Evolutionary conservation across 1,139 yeast genomes (phyloP).

Genomic region (Candida sp.): DNA sequence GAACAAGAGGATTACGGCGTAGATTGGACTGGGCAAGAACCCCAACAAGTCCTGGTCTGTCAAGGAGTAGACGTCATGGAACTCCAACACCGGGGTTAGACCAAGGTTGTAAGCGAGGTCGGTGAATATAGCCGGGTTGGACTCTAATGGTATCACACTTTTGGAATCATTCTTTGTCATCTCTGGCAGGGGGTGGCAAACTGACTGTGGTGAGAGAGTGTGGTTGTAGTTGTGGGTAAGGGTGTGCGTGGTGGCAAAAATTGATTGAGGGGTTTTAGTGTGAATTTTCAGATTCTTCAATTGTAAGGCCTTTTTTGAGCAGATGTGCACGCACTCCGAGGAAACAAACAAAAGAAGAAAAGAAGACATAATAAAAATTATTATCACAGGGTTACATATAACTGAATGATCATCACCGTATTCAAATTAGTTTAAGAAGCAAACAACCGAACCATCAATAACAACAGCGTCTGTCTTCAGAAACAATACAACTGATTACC

Average conservation of each 20-base stretch:
- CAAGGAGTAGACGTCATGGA: slow-evolving; percentile 84
- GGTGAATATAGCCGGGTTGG: slow-evolving; percentile 88
- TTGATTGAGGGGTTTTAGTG: not conserved
- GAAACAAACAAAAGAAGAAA: not conserved
- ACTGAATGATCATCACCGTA: no score
- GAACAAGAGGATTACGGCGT: slow-evolving; percentile 76
- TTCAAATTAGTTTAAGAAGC: no score
- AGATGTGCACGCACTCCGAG: not conserved
- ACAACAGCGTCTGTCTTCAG: no score
- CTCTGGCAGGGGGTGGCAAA: not conserved
- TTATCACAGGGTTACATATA: no score
- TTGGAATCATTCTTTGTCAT: slow-evolving; percentile 11
- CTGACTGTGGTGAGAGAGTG: not conserved
- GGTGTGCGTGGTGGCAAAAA: not conserved
- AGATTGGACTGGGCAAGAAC: slow-evolving; percentile 81
- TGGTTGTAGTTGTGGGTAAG: not conserved
- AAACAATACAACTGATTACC: not conserved
- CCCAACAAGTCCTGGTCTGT: slow-evolving; percentile 79
- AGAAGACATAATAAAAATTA: no score
- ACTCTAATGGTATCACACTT: slow-evolving; percentile 82
- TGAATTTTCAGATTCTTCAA: not conserved
- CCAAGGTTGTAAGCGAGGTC: slow-evolving; percentile 72
- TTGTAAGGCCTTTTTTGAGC: not conserved
- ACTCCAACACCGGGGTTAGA: slow-evolving; percentile 59
- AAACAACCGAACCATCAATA: no score